Conservation (phyloP, 345 rosid genomes). For the Odontarrhena argentea region DNA sequence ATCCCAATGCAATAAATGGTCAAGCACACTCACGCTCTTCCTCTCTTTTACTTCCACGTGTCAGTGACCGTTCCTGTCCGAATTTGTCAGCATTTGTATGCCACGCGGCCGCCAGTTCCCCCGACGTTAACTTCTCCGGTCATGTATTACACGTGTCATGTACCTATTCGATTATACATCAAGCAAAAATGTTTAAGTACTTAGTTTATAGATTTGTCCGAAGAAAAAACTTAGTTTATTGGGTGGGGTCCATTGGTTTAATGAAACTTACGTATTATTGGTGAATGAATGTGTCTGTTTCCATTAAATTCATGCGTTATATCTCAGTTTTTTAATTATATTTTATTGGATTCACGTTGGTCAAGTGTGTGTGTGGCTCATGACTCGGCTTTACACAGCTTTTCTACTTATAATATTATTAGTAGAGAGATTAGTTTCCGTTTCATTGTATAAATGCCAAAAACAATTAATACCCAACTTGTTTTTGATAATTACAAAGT, state of each 20-base stretch:
- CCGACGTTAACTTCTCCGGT: conserved; percentile 31
- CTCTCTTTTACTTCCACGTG: conserved; percentile 33
- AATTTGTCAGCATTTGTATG: conserved; percentile 33
- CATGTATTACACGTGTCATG: conserved; percentile 8
- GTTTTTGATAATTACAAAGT: conserved; percentile 29
- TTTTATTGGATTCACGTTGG: conserved; percentile 30
- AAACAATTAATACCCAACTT: conserved; percentile 32
- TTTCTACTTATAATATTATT: neutral
- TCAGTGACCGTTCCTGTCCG: conserved; percentile 15
- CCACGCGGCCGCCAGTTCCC: conserved; percentile 29
- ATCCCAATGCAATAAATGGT: conserved; percentile 39
- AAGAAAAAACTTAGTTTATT: too few species aligned
- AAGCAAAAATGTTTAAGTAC: neutral
- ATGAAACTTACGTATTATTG: conserved; percentile 33
- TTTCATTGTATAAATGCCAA: conserved; percentile 30
- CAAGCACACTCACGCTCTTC: conserved; percentile 36
- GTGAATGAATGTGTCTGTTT: conserved; percentile 36
- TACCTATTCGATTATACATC: neutral
- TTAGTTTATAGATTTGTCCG: neutral
- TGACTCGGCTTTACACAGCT: conserved; percentile 23
- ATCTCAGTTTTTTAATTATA: neutral
- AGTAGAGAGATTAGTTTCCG: conserved; percentile 21
- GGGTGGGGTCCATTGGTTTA: conserved; percentile 35
- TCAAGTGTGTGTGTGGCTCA: conserved; percentile 23
- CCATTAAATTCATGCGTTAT: conserved; percentile 36